phyloP scores from a whole-genome alignment of 2,329 filamentous ascomycete species.

The Curvularia verruculosa region DNA sequence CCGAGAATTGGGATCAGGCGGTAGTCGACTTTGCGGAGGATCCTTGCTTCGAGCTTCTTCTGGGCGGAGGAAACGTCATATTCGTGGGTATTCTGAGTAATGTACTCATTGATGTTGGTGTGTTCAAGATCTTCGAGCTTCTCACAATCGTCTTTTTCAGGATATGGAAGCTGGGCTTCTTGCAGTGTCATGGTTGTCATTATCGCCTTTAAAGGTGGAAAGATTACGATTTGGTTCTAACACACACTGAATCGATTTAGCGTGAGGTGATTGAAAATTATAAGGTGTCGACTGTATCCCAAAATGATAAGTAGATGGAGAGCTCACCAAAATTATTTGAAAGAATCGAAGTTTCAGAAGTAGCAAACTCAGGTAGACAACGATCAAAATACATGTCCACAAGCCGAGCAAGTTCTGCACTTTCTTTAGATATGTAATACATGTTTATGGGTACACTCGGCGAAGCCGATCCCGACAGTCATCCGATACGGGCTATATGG shows the following conservation, averaged over 20 bases:
- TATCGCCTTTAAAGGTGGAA: neutral
- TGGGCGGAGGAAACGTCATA: neutral
- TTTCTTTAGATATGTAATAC: neutral
- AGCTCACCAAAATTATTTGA: neutral
- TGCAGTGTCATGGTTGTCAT: neutral
- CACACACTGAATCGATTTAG: neutral
- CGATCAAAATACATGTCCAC: neutral
- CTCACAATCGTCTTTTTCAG: neutral
- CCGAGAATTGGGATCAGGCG: neutral
- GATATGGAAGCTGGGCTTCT: neutral
- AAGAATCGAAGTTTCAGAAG: neutral
- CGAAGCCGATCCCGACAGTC: neutral
- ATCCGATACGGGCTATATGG: neutral
- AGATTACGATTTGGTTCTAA: neutral
- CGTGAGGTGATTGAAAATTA: too few relatives aligned
- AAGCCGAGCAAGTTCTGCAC: neutral
- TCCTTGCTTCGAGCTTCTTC: neutral
- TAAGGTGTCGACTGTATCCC: too few relatives aligned
- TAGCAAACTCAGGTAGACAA: neutral
- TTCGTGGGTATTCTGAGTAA: neutral
- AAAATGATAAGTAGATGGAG: neutral
- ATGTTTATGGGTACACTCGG: neutral
- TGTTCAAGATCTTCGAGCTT: neutral
- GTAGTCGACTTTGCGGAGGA: neutral
- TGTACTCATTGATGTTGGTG: neutral